Percentiles rank a stretch among this genome's conserved stretches.
phyloP scores from a whole-genome alignment of 805 yeast genomes.

The Nakazawaea wickerhamii region DNA sequence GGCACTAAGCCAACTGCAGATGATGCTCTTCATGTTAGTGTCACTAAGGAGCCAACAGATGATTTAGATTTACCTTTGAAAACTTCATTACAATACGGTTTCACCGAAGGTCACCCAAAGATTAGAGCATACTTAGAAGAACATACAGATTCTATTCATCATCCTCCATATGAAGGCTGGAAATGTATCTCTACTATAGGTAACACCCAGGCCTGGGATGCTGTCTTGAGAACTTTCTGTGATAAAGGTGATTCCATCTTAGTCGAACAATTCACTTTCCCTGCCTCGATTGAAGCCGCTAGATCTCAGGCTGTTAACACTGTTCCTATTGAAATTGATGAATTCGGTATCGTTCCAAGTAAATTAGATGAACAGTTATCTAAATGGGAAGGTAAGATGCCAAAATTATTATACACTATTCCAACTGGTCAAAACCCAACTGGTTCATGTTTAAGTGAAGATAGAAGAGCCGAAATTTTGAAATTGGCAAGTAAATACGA shows the following conservation, averaged over 20 bases:
- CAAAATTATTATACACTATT: slow-evolving; percentile 83
- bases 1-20: slow-evolving; percentile 49
- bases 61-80: slow-evolving; percentile 66
- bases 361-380: slow-evolving; percentile 48
- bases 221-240: slow-evolving; percentile 57
- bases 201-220: slow-evolving; percentile 91
- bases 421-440: slow-evolving; percentile 99
- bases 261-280: slow-evolving; percentile 72
- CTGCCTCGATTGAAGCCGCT: slow-evolving; percentile 69
- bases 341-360: slow-evolving; percentile 56
- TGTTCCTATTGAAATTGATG: slow-evolving; percentile 66
- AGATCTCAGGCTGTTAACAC: slow-evolving; percentile 54
- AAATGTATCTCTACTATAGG: slow-evolving; percentile 68
- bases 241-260: slow-evolving; percentile 60
- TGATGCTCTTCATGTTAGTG: slow-evolving; percentile 24
- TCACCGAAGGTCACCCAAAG: slow-evolving; percentile 75
- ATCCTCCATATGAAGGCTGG: slow-evolving; percentile 65
- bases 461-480: slow-evolving; percentile 76
- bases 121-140: slow-evolving; percentile 61
- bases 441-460: slow-evolving; percentile 73
- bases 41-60: slow-evolving; percentile 37
- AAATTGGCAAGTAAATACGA: slow-evolving; percentile 80
- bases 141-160: slow-evolving; percentile 59
- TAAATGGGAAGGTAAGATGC: slow-evolving; percentile 56
- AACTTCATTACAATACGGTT: slow-evolving; percentile 89